Conservation (phyloP, 805 yeast genomes). For the Lachancea kluyveri region DNA sequence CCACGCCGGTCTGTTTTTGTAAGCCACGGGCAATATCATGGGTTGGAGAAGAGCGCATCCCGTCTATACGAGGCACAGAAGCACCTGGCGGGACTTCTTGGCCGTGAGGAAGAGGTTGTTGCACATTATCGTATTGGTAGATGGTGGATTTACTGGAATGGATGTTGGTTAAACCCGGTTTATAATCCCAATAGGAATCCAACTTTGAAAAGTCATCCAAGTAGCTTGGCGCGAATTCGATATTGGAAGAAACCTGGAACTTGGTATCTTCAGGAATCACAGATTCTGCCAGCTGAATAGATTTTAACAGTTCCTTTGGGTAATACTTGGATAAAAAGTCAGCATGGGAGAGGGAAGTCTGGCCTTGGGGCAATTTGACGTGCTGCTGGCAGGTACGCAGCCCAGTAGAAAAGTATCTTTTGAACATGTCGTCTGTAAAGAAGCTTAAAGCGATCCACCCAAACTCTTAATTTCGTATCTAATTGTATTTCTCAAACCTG, state of each 20-base stretch:
- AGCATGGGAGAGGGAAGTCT: constrained; percentile 19
- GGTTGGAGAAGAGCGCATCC: constrained; percentile 17
- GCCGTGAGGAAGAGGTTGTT: constrained; percentile 22
- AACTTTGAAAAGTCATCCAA: constrained; percentile 62
- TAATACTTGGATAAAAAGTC: constrained; percentile 60
- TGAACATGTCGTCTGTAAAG: constrained; percentile 17
- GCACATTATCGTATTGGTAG: constrained; percentile 18
- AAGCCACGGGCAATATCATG: constrained; percentile 44
- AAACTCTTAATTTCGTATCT: too few species aligned
- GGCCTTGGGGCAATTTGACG: constrained; percentile 3
- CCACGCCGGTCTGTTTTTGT: constrained; percentile 59
- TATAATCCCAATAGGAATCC: constrained; percentile 73
- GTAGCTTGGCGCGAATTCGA: constrained; percentile 63
- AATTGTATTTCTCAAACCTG: too few species aligned
- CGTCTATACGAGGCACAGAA: constrained; percentile 13
- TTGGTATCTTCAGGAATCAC: constrained; percentile 60
- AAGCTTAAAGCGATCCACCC: too few species aligned
- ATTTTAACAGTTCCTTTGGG: constrained; percentile 71
- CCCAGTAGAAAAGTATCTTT: constrained; percentile 18
- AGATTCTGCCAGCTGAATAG: constrained; percentile 76
- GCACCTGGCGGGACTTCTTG: constrained; percentile 19
- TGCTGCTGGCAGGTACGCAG: constrained; percentile 15
- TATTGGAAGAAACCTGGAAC: constrained; percentile 36
- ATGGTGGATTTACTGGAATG: constrained; percentile 17
- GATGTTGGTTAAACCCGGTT: constrained; percentile 26